Conservation (phyloP, 371 early-diverging fungal genomes). For the Lichtheimia corymbifera region DNA sequence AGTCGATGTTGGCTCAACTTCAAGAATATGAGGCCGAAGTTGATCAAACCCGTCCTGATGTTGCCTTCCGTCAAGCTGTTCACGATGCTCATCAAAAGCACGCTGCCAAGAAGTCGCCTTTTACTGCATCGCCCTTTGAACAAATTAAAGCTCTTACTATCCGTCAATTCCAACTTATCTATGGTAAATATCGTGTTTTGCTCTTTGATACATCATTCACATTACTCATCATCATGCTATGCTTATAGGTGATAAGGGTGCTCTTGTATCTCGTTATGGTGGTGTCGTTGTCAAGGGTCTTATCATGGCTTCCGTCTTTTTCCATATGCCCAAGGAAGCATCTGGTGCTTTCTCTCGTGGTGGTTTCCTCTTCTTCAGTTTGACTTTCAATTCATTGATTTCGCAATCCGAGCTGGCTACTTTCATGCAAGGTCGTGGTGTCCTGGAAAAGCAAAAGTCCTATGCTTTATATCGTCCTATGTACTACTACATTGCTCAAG, state of each 20-base stretch:
- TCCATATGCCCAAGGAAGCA: conserved; percentile 47
- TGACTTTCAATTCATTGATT: conserved; percentile 62
- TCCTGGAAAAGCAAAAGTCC: conserved; percentile 69
- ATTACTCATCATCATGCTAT: conserved; percentile 22
- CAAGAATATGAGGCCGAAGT: conserved; percentile 27
- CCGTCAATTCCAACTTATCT: conserved; percentile 51
- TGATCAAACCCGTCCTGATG: conserved; percentile 26
- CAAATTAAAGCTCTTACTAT: conserved; percentile 49
- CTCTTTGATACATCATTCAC: not conserved
- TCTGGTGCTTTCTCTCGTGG: conserved; percentile 71
- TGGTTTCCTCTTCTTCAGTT: conserved; percentile 58
- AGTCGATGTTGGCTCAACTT: conserved; percentile 24
- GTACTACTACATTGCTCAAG: conserved; percentile 62
- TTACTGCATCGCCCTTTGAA: conserved; percentile 44
- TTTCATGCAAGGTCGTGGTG: conserved; percentile 58
- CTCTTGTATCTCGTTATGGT: conserved; percentile 53
- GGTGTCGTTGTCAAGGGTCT: conserved; percentile 62
- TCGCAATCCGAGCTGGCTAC: conserved; percentile 56
- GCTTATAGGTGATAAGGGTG: conserved; percentile 45
- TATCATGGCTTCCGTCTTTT: conserved; percentile 70
- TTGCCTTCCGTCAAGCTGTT: conserved; percentile 46
- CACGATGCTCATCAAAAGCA: conserved; percentile 46
- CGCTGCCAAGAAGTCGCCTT: conserved; percentile 43
- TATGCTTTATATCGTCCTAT: conserved; percentile 67
- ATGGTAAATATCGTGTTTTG: conserved; percentile 4